Conservation (phyloP, 371 early-diverging fungal species). For the Actinomortierella wolfii region DNA sequence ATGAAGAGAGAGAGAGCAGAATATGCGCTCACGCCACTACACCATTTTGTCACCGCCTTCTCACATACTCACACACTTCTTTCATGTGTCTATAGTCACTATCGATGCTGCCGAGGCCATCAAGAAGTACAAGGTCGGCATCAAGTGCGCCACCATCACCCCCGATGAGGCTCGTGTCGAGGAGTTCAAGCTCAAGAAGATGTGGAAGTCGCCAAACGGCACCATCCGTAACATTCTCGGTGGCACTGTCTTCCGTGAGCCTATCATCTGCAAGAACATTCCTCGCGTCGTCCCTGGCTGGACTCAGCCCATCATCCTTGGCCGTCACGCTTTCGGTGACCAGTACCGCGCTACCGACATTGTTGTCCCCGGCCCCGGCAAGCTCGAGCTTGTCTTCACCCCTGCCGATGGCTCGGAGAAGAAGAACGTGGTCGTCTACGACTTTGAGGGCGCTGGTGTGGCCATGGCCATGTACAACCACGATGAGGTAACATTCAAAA, state of each 20-base stretch:
- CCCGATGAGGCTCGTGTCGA: conserved; percentile 92
- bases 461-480: conserved; percentile 95
- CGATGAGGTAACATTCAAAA: conserved; percentile 50
- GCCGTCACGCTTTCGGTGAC: conserved; percentile 95
- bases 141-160: conserved; percentile 97
- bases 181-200: conserved; percentile 91
- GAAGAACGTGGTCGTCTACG: conserved; percentile 67
- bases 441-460: conserved; percentile 83
- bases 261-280: conserved; percentile 86
- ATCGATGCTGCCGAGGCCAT: conserved; percentile 94
- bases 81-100: conserved; percentile 60
- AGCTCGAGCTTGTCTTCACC: conserved; percentile 85
- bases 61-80: no score
- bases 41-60: no score
- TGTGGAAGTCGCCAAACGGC: conserved; percentile 97
- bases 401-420: conserved; percentile 76
- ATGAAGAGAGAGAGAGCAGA: no score
- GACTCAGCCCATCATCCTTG: conserved; percentile 93
- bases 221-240: conserved; percentile 93
- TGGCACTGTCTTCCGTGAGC: conserved; percentile 96
- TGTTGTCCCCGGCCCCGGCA: conserved; percentile 80
- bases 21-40: no score
- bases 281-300: conserved; percentile 92
- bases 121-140: conserved; percentile 91
- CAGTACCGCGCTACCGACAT: conserved; percentile 95